Evolutionary conservation across 208 protist genomes (phyloP), one percentile per base, ranked within the genome.

Genomic region (Acanthamoeba lenticulata): DNA sequence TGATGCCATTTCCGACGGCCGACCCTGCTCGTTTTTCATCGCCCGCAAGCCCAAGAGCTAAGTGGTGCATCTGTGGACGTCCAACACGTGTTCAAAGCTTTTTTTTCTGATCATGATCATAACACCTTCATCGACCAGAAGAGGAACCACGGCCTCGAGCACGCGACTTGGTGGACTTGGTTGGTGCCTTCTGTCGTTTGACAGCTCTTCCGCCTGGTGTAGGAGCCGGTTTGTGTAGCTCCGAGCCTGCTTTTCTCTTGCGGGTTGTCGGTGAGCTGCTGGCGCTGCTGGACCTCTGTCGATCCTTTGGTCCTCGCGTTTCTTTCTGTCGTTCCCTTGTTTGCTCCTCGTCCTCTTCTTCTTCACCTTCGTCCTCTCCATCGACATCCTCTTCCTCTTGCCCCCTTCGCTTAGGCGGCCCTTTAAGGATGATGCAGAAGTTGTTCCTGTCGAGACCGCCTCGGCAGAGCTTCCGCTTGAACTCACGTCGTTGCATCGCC

Each of bases 371-470:
- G 1, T 13, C 40, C 40, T 62, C 83, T 15, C 40, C 40, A 11
- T 90, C 83, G 4, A 27, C 83, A 36, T 67, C 32, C 67, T 47
- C 11, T 65, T 1, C 13, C 83, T 79, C 83, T 40, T 4, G 7
- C 29, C 52, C 7, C 7, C 40, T 40, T 34, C 29, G 7, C 21
- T 91, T 36, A 57, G 7, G 11, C 21, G 55, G 55, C 17, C 44
- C 60, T 21, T 13, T 19, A 27, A 92, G 29, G 44, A 92, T 69
- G 88, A 92, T 77, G 32, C 88, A 92, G 27, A 92, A 92, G 36
- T 92, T 92, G 88, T 92, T 92, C 9, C 62, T 15, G 38, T 34
- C 83, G 2, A 32, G 29, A 13, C 83, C 83, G 6, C 83, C 83
- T 11, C 83, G 45, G 42, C 83, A 90, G 27, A 90, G 49, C 55